Percentiles rank a stretch among this genome's conserved stretches.
phyloP scores from a whole-genome alignment of 345 rosid genomes.

The Rhizophora mangle region DNA sequence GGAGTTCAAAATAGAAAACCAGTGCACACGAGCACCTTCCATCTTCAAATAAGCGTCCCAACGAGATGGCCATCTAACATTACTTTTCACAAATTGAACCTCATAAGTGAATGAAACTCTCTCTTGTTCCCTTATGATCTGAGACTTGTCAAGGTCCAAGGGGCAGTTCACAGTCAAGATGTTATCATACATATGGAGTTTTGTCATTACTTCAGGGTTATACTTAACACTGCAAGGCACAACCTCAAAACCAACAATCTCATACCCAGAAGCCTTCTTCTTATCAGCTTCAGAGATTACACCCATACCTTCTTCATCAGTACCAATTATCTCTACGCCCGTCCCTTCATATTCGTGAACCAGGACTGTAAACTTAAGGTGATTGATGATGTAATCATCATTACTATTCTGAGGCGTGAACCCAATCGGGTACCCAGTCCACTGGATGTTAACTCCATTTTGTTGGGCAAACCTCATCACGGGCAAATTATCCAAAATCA shows the following conservation, averaged over 20 bases:
- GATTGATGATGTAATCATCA: conserved; percentile 76
- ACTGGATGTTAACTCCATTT: conserved; percentile 67
- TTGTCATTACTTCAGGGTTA: conserved; percentile 51
- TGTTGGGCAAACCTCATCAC: conserved; percentile 70
- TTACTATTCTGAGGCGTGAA: conserved; percentile 64
- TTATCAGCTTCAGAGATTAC: conserved; percentile 71
- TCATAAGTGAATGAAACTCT: conserved; percentile 74
- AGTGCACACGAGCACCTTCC: conserved; percentile 91
- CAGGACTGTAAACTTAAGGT: conserved; percentile 65
- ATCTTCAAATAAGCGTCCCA: conserved; percentile 89
- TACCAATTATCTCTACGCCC: conserved; percentile 75
- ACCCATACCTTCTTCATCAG: conserved; percentile 85
- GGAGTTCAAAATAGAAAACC: conserved; percentile 81
- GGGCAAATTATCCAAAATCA: conserved; percentile 84
- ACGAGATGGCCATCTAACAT: conserved; percentile 74
- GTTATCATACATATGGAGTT: conserved; percentile 61
- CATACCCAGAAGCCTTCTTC: conserved; percentile 64
- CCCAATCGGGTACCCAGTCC: conserved; percentile 88
- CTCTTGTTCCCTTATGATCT: conserved; percentile 69
- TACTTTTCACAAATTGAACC: conserved; percentile 74
- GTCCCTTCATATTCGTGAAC: conserved; percentile 78
- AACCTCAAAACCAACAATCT: conserved; percentile 84
- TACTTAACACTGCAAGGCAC: conserved; percentile 71
- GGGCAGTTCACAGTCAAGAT: conserved; percentile 57
- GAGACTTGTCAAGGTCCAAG: conserved; percentile 65